Evolutionary conservation across 1,139 yeast species (phyloP), one percentile per base, ranked within the genome.

Genomic region (Hanseniaspora uvarum): DNA sequence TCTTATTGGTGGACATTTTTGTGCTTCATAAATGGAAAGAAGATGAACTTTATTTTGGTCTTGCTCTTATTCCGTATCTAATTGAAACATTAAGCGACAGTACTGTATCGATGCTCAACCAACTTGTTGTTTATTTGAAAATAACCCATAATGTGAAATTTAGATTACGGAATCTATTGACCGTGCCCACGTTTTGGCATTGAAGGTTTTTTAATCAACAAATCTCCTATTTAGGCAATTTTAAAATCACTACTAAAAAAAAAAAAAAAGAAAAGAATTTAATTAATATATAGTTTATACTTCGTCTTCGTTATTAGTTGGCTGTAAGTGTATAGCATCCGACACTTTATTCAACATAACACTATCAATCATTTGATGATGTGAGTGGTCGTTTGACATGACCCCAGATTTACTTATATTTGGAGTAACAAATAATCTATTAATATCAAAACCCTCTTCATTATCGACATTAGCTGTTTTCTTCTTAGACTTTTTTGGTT

Each of bases 401-500:
- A 50, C 53, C 5, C 54, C 54, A 1, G 49, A 45, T n/a, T 45
- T 31, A n/a, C 40, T 51, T 6, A 45, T 51, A 24, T 51, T 51
- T 2, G 49, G 50, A 5, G 49, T 51, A 28, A 44, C 41, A 40
- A 45, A 45, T 2, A 45, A 33, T 12, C 30, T 51, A n/a, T 45
- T 51, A 18, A 38, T 51, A 18, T 51, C 50, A 39, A 39, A 39
- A 19, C 43, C 43, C 8, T 37, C 34, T 18, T 49, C 53, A 7
- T 28, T 14, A 4, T 49, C 47, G 6, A 21, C 7, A 8, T 30
- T 38, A 12, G 14, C 23, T n/a, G 24, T 21, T n/a, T 39, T 36
- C 14, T 46, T 34, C 11, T 26, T 46, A 7, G 12, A 21, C 6
- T 46, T 46, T 18, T 37, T 37, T 8, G 37, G 14, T 4, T n/a